phyloP scores from a whole-genome alignment of 2,329 filamentous ascomycete species.

The Botrytis fragariae region DNA sequence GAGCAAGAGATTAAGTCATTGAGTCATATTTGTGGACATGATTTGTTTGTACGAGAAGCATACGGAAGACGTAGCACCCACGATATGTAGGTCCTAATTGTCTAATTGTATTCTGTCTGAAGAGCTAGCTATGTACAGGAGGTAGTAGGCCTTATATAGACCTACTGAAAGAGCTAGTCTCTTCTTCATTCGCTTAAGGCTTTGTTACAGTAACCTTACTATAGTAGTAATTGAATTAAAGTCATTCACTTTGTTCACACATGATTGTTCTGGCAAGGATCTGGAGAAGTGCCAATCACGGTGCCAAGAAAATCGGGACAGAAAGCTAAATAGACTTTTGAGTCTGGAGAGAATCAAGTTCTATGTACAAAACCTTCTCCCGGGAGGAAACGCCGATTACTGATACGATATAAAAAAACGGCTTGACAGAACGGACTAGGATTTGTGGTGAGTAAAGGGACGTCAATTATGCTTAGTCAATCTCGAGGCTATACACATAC shows the following conservation, averaged over 20 bases:
- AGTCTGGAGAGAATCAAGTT: not conserved
- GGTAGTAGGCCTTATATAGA: too few species aligned
- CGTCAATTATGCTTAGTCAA: not conserved
- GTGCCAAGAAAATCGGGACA: not conserved
- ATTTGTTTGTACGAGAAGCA: too few species aligned
- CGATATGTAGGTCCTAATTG: too few species aligned
- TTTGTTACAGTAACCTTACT: too few species aligned
- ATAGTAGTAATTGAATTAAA: too few species aligned
- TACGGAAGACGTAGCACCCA: too few species aligned
- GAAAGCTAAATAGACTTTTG: not conserved
- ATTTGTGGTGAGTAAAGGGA: not conserved
- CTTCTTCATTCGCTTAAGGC: too few species aligned
- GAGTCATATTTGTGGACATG: not conserved
- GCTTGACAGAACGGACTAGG: not conserved
- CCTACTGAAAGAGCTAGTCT: too few species aligned
- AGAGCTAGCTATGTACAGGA: too few species aligned
- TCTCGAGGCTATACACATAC: not conserved
- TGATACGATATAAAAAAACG: fast-evolving
- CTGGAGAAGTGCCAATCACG: not conserved
- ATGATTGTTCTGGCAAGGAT: not conserved
- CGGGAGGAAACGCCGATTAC: not conserved
- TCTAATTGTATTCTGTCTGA: too few species aligned
- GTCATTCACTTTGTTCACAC: too few species aligned
- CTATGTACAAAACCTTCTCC: not conserved
- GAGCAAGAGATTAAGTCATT: not conserved